Percentiles rank a stretch among this genome's conserved stretches.
These are phyloP conservation scores for Alliaria petiolata DNA, from an alignment of 345 rosid genomes.

Conservation along the genomic window DNA sequence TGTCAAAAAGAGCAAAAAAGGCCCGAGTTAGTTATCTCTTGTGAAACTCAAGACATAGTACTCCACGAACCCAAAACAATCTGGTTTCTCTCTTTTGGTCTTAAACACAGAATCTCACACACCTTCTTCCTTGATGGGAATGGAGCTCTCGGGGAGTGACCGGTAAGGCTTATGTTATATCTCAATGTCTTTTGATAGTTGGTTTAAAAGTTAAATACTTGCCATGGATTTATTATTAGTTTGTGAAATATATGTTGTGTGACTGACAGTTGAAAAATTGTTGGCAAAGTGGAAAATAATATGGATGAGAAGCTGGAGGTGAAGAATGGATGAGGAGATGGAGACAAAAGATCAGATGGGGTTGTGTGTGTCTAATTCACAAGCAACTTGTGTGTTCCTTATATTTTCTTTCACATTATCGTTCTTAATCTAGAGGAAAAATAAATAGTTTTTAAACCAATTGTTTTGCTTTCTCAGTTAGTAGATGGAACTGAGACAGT, in stretches of 20 bases:
- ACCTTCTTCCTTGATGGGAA: not conserved
- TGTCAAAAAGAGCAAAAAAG: not conserved
- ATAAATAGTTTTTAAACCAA: not conserved
- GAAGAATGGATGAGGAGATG: constrained; percentile 38
- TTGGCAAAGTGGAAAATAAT: not conserved
- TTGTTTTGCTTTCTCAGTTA: not conserved
- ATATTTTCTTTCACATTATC: constrained; percentile 31
- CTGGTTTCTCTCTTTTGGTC: too few species aligned
- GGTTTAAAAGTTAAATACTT: not conserved
- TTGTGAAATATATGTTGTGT: not conserved
- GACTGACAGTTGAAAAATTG: not conserved
- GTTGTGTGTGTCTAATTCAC: constrained; percentile 37
- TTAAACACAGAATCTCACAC: not conserved
- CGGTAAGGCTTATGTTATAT: not conserved
- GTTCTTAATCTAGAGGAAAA: constrained; percentile 3
- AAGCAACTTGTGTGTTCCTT: constrained; percentile 36
- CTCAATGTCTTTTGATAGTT: not conserved
- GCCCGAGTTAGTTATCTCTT: not conserved
- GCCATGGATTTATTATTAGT: not conserved
- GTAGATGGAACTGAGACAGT: too few species aligned
- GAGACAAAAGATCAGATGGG: constrained; percentile 19
- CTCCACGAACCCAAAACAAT: not conserved
- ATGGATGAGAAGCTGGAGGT: constrained; percentile 53
- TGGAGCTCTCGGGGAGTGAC: not conserved
- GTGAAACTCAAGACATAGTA: not conserved